These are phyloP conservation scores for Nannochloropsis granulata DNA, from an alignment of 108 stramenopile genomes.

Conservation along the genomic window DNA sequence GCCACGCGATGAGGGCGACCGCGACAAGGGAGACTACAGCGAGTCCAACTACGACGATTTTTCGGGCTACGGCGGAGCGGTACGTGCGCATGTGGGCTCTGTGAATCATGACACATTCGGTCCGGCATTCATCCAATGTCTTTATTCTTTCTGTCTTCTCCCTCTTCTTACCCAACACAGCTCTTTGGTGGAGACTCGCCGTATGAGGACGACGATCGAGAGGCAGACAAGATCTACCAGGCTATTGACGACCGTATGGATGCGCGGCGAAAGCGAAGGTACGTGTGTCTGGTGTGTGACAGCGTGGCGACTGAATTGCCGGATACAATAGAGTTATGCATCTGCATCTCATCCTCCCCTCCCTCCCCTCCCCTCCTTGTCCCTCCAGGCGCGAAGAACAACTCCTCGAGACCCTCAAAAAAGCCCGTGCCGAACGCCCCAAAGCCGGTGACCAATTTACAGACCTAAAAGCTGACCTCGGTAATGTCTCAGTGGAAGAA, in stretches of 20 bases:
- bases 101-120: not conserved
- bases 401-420: conserved; percentile 27
- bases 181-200: conserved; percentile 41
- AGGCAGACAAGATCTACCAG: conserved; percentile 87
- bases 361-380: not conserved
- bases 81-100: not conserved
- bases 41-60: conserved; percentile 40
- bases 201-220: conserved; percentile 82
- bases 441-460: conserved; percentile 83
- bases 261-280: conserved; percentile 39
- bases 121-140: not conserved
- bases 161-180: not conserved
- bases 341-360: not conserved
- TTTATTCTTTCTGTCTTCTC: not conserved
- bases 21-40: conserved; percentile 12
- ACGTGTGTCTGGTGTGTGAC: not conserved
- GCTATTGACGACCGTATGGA: conserved; percentile 89
- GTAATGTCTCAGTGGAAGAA: conserved; percentile 63
- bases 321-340: no score
- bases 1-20: not conserved
- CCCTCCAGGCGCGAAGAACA: conserved; percentile 33
- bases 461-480: conserved; percentile 71
- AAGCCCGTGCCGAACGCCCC: conserved; percentile 22
- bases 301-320: no score
- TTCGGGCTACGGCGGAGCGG: conserved; percentile 13